A percentile compares a stretch with the other conserved stretches of the same genome.
Conservation (phyloP, 768 basidiomycete genomes). For the Tylopilus felleus region DNA sequence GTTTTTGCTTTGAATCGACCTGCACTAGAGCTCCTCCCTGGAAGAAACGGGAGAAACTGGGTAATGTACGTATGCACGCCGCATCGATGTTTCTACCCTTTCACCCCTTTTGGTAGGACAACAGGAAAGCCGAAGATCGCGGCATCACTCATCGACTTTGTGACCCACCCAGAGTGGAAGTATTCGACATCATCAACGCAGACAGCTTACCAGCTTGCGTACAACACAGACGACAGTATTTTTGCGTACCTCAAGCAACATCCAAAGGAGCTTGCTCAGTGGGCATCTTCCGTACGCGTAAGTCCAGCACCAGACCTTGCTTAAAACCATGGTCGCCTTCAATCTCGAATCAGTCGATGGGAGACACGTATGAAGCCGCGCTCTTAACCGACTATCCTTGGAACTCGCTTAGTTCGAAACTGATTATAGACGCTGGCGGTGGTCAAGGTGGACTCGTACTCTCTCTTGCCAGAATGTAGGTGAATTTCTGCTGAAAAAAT, state of each 20-base stretch:
- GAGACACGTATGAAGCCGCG: slow-evolving; percentile 2
- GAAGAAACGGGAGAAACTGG: slow-evolving; percentile 1
- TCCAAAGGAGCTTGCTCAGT: neutral
- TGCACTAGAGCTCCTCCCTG: neutral
- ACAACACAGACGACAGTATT: neutral
- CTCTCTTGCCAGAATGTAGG: neutral
- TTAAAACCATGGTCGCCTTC: neutral
- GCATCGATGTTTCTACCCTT: neutral
- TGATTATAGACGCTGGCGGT: neutral
- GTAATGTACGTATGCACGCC: neutral
- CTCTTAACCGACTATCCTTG: slow-evolving; percentile 6
- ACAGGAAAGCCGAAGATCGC: slow-evolving; percentile 1
- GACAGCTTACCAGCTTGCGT: slow-evolving; percentile 2
- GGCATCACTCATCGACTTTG: neutral
- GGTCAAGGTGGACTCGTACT: slow-evolving; percentile 2
- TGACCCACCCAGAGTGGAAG: slow-evolving; percentile 4
- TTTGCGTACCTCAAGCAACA: neutral
- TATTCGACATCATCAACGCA: slow-evolving; percentile 1
- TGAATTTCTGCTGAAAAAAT: neutral
- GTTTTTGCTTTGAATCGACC: neutral
- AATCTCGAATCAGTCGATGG: neutral
- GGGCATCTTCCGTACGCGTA: slow-evolving; percentile 4
- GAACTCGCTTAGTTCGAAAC: neutral
- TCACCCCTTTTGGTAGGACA: neutral
- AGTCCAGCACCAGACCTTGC: neutral